Evolutionary conservation across 2,329 filamentous ascomycete genomes (phyloP).

Genomic region (Lecanoromycetidae sp.): DNA sequence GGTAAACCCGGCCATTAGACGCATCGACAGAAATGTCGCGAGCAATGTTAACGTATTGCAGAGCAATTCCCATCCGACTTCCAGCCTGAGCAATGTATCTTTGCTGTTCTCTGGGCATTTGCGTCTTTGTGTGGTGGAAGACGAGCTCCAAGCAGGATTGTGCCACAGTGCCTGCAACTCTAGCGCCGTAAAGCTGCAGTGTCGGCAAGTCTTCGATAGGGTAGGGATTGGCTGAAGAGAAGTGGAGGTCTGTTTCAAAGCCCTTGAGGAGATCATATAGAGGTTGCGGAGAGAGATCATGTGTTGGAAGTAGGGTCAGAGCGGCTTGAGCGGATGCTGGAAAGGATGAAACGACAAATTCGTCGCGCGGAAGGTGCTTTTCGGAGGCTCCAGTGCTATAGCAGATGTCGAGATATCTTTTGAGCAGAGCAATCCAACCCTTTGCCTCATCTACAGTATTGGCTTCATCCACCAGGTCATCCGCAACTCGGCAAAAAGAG

Average conservation of each 20-base stretch:
- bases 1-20: conserved; percentile 52
- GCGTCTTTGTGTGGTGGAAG: conserved; percentile 41
- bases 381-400: conserved; percentile 29
- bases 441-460: conserved; percentile 39
- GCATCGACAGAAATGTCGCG: conserved; percentile 61
- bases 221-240: conserved; percentile 31
- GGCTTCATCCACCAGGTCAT: conserved; percentile 61
- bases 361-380: conserved; percentile 20
- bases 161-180: conserved; percentile 61
- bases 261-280: conserved; percentile 54
- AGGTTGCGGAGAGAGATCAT: conserved; percentile 45
- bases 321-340: conserved; percentile 42
- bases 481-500: conserved; percentile 61
- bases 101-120: conserved; percentile 21
- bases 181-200: conserved; percentile 51
- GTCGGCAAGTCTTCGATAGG: conserved; percentile 50
- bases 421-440: conserved; percentile 48
- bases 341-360: conserved; percentile 33
- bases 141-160: conserved; percentile 56
- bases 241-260: conserved; percentile 56
- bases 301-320: conserved; percentile 46
- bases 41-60: conserved; percentile 69
- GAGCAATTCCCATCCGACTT: conserved; percentile 55
- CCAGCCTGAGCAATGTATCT: conserved; percentile 44
- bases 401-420: conserved; percentile 43